A percentile compares a stretch with the other conserved stretches of the same genome.
These are phyloP conservation scores for Rubia yunnanensis DNA, from an alignment of 257 asterid genomes.

Conservation along the genomic window DNA sequence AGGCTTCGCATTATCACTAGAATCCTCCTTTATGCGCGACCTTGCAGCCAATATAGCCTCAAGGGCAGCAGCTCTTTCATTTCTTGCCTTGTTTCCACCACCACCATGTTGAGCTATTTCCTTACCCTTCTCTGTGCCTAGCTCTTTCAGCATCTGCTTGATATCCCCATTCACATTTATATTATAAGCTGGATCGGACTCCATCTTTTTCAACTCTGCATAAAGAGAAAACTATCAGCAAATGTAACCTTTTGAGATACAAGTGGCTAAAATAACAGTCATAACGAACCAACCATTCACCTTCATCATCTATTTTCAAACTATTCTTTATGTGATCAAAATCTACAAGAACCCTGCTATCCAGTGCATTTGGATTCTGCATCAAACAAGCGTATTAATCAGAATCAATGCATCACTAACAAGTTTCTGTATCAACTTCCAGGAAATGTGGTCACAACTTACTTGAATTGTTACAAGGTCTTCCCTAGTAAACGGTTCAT, in stretches of 20 bases:
- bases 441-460: slow-evolving; percentile 10
- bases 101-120: slow-evolving; percentile 96
- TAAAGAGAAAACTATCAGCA: slow-evolving; percentile 2
- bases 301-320: slow-evolving; percentile 85
- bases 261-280: not conserved
- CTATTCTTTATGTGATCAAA: slow-evolving; percentile 90
- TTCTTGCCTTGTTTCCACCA: slow-evolving; percentile 88
- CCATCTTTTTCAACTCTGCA: slow-evolving; percentile 65
- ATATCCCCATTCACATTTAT: slow-evolving; percentile 79
- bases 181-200: slow-evolving; percentile 78
- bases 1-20: slow-evolving; percentile 31
- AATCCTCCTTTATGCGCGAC: slow-evolving; percentile 73
- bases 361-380: slow-evolving; percentile 91
- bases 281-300: slow-evolving; percentile 22
- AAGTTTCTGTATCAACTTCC: slow-evolving; percentile 2
- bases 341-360: slow-evolving; percentile 61
- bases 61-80: slow-evolving; percentile 87
- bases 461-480: slow-evolving; percentile 94
- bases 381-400: slow-evolving; percentile 13
- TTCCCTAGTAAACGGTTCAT: slow-evolving; percentile 75
- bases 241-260: not conserved
- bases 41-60: slow-evolving; percentile 82
- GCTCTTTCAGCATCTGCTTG: slow-evolving; percentile 88
- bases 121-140: slow-evolving; percentile 85
- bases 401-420: slow-evolving; percentile 11